phyloP scores from a whole-genome alignment of 192 early-diverging fungal species.

The Polychytrium aggregatum region DNA sequence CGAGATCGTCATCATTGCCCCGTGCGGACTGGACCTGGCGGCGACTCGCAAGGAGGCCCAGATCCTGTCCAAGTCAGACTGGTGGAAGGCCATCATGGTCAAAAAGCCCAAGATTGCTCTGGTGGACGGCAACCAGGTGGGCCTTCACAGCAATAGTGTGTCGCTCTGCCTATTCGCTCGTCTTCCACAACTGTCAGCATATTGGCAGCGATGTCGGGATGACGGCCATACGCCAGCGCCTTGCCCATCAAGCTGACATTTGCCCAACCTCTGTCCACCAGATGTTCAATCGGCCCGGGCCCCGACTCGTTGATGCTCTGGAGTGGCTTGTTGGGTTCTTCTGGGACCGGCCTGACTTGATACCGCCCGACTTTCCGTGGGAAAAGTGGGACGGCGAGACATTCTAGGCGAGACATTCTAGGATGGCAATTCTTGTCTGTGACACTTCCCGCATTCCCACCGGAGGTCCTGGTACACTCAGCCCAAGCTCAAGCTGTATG shows the following conservation, averaged over 20 bases:
- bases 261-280: too few relatives aligned
- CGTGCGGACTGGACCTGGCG: conserved; percentile 36
- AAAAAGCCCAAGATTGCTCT: conserved; percentile 22
- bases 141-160: neutral
- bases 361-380: conserved; percentile 29
- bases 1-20: conserved; percentile 30
- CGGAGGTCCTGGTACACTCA: too few relatives aligned
- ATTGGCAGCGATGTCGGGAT: too few relatives aligned
- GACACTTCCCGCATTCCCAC: too few relatives aligned
- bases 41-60: conserved; percentile 22
- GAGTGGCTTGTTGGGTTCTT: conserved; percentile 41
- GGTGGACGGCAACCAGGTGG: conserved; percentile 42
- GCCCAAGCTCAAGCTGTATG: too few relatives aligned
- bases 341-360: conserved; percentile 20
- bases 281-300: conserved; percentile 47
- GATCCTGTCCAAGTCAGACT: conserved; percentile 10
- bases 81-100: conserved; percentile 14
- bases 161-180: too few relatives aligned
- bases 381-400: too few relatives aligned
- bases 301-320: conserved; percentile 39
- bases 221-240: neutral
- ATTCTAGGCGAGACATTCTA: too few relatives aligned
- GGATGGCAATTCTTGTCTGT: too few relatives aligned
- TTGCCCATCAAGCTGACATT: too few relatives aligned
- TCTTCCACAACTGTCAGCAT: too few relatives aligned